These are phyloP conservation scores for Babjeviella inositovora DNA, from an alignment of 805 yeast species.

Conservation along the genomic window DNA sequence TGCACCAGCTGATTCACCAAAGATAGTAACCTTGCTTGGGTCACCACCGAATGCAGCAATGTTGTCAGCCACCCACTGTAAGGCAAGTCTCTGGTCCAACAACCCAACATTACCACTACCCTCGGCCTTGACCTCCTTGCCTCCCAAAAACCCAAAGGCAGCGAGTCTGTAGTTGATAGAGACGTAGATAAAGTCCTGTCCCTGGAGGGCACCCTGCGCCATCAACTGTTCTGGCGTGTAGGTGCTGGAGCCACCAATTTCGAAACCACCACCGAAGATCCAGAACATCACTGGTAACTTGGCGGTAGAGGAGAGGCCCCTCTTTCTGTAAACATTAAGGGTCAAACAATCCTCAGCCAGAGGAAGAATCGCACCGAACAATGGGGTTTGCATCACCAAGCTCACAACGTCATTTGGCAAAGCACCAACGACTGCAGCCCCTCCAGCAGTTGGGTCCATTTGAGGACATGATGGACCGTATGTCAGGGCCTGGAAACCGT, in stretches of 20 bases:
- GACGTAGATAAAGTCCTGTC: conserved; percentile 12
- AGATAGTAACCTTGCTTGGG: conserved; percentile 13
- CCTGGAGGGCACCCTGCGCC: conserved; percentile 6
- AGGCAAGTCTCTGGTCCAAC: conserved; percentile 14
- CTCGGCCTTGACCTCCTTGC: conserved; percentile 6
- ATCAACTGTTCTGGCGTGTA: conserved; percentile 5
- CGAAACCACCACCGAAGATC: conserved; percentile 18
- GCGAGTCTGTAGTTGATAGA: conserved; percentile 18
- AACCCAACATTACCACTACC: conserved; percentile 15
- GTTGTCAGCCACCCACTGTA: conserved; percentile 15
- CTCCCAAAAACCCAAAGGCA: conserved; percentile 15
- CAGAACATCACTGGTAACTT: conserved; percentile 13
- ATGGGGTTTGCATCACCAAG: too few relatives aligned
- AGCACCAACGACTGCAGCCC: too few relatives aligned
- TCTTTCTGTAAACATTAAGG: conserved; percentile 10
- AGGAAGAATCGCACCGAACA: too few relatives aligned
- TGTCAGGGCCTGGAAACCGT: too few relatives aligned
- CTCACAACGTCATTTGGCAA: too few relatives aligned
- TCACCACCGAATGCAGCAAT: conserved; percentile 18
- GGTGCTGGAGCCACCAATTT: conserved; percentile 7
- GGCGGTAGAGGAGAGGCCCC: conserved; percentile 2
- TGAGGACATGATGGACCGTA: too few relatives aligned
- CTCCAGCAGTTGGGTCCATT: too few relatives aligned
- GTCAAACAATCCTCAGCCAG: conserved; percentile 12
- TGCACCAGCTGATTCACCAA: conserved; percentile 22